Conservation (phyloP, 768 basidiomycete species). For the Lactarius sp. region DNA sequence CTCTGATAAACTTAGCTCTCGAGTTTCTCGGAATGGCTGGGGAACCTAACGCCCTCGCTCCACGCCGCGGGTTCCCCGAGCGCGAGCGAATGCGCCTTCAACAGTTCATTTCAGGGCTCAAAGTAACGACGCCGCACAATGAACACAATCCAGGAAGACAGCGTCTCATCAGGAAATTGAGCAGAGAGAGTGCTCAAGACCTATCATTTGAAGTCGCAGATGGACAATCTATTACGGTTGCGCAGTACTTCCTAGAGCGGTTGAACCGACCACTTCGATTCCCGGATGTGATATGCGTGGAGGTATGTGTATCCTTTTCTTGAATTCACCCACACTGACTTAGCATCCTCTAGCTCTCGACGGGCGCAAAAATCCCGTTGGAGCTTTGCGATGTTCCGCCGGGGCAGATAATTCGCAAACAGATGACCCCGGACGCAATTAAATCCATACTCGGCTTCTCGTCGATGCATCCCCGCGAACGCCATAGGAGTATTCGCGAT, state of each 20-base stretch:
- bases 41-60: constrained; percentile 36
- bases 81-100: constrained; percentile 48
- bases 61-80: constrained; percentile 40
- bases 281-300: constrained; percentile 65
- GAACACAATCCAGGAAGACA: constrained; percentile 27
- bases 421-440: constrained; percentile 60
- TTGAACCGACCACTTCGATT: constrained; percentile 50
- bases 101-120: constrained; percentile 51
- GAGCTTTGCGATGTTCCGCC: constrained; percentile 58
- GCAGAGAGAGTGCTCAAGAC: constrained; percentile 45
- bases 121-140: constrained; percentile 40
- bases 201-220: constrained; percentile 53
- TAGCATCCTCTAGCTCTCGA: constrained; percentile 43
- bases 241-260: constrained; percentile 51
- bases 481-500: constrained; percentile 47
- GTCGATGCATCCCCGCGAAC: constrained; percentile 53
- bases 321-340: background rate
- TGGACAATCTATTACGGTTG: constrained; percentile 51
- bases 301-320: constrained; percentile 40
- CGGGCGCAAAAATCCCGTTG: constrained; percentile 57
- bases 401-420: constrained; percentile 69
- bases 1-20: constrained; percentile 51
- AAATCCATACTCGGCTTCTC: constrained; percentile 59
- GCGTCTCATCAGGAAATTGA: constrained; percentile 60
- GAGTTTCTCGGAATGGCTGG: constrained; percentile 42